Evolutionary conservation across 163 green algal genomes (phyloP).

Genomic region (Scenedesmus sp.): DNA sequence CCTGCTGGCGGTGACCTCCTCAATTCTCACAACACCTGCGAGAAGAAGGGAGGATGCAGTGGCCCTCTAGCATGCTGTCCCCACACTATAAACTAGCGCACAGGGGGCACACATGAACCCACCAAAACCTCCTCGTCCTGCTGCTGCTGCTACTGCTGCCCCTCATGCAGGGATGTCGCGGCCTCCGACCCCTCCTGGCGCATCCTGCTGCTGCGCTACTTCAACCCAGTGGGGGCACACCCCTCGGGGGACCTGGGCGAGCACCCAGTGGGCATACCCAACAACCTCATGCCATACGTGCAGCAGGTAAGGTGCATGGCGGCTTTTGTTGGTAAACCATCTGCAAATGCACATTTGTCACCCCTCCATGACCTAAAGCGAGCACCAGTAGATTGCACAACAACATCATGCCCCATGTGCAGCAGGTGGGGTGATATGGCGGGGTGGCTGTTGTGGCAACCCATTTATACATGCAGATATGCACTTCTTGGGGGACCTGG

Average conservation of each 20-base stretch:
- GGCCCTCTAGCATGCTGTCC: too few species aligned
- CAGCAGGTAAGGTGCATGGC: slow-evolving; percentile 77
- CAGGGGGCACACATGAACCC: too few species aligned
- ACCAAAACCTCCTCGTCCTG: not conserved
- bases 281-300: slow-evolving; percentile 99
- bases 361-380: too few species aligned
- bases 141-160: not conserved
- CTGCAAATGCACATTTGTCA: too few species aligned
- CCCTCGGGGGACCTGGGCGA: slow-evolving; percentile 88
- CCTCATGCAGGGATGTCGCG: slow-evolving; percentile 76
- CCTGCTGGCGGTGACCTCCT: too few species aligned
- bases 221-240: slow-evolving; percentile 99
- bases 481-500: slow-evolving; percentile 88
- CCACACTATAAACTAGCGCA: too few species aligned
- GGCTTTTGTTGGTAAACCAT: too few species aligned
- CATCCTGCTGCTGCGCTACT: slow-evolving; percentile 98
- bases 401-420: not conserved
- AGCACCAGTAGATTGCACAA: too few species aligned
- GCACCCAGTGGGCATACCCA: slow-evolving; percentile 95
- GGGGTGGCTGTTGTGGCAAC: slow-evolving; percentile 94
- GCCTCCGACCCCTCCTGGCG: slow-evolving; percentile 84
- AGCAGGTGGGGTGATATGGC: not conserved
- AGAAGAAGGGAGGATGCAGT: too few species aligned
- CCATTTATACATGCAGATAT: slow-evolving; percentile 91
- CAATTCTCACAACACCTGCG: too few species aligned